These are phyloP conservation scores for Hortaea werneckii DNA, from an alignment of 2,329 filamentous ascomycete genomes.

Conservation along the genomic window DNA sequence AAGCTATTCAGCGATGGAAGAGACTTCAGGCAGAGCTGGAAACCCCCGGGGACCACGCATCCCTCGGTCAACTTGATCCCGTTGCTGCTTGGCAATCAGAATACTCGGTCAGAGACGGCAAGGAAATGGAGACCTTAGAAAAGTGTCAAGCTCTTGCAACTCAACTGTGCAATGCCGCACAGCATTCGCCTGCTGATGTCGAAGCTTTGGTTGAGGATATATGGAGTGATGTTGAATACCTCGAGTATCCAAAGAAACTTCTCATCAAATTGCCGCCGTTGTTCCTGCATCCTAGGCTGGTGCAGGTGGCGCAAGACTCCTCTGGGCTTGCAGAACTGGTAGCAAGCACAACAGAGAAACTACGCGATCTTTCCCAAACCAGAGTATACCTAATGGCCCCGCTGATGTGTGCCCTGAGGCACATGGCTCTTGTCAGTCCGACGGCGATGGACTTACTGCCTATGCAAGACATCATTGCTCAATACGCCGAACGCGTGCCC, in stretches of 20 bases:
- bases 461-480: slow-evolving; percentile 30
- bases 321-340: slow-evolving; percentile 5
- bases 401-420: slow-evolving; percentile 17
- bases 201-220: slow-evolving; percentile 22
- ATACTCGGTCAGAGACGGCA: slow-evolving; percentile 17
- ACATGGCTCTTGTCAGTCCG: slow-evolving; percentile 15
- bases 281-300: slow-evolving; percentile 26
- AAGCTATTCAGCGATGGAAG: slow-evolving; percentile 7
- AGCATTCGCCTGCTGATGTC: not conserved
- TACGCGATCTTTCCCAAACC: slow-evolving; percentile 16
- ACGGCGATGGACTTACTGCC: slow-evolving; percentile 23
- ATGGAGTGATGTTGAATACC: slow-evolving; percentile 39
- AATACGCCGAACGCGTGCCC: slow-evolving; percentile 32
- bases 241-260: slow-evolving; percentile 35
- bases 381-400: slow-evolving; percentile 23
- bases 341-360: slow-evolving; percentile 3
- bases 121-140: slow-evolving; percentile 11
- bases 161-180: not conserved
- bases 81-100: slow-evolving; percentile 2
- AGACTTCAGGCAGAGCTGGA: not conserved
- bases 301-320: slow-evolving; percentile 16
- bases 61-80: not conserved
- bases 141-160: slow-evolving; percentile 11
- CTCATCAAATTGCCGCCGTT: slow-evolving; percentile 28
- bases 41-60: not conserved